phyloP scores from a whole-genome alignment of 805 yeast species.

The Pichia manshurica region DNA sequence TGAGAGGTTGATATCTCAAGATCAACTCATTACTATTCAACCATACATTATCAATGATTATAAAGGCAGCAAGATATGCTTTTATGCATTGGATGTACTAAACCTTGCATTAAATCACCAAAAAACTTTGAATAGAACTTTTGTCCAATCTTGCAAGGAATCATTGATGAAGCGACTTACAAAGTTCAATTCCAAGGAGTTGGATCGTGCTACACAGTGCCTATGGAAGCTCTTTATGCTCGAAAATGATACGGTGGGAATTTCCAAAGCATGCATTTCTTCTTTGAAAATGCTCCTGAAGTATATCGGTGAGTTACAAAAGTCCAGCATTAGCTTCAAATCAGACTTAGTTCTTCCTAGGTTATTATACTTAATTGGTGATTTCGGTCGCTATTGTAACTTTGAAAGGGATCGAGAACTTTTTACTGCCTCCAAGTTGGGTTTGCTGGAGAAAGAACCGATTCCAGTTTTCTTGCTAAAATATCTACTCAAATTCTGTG shows the following conservation, averaged over 20 bases:
- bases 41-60: slow-evolving; percentile 53
- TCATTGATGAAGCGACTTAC: slow-evolving; percentile 53
- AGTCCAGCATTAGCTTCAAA: slow-evolving; percentile 13
- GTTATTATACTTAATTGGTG: slow-evolving; percentile 58
- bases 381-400: slow-evolving; percentile 65
- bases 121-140: slow-evolving; percentile 43
- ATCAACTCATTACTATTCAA: slow-evolving; percentile 59
- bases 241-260: slow-evolving; percentile 39
- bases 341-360: slow-evolving; percentile 47
- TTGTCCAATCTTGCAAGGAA: slow-evolving; percentile 43
- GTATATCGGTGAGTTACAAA: slow-evolving; percentile 29
- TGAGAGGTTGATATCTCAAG: slow-evolving; percentile 51
- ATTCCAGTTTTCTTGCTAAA: slow-evolving; percentile 54
- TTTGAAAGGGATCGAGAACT: slow-evolving; percentile 41
- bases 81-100: slow-evolving; percentile 50
- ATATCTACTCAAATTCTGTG: slow-evolving; percentile 50
- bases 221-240: slow-evolving; percentile 49
- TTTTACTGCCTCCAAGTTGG: slow-evolving; percentile 36
- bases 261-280: slow-evolving; percentile 60
- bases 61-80: slow-evolving; percentile 37
- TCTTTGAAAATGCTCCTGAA: slow-evolving; percentile 49
- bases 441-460: slow-evolving; percentile 46
- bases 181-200: slow-evolving; percentile 51
- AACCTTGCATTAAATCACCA: slow-evolving; percentile 41
- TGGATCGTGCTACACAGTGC: slow-evolving; percentile 71